Evolutionary conservation across 257 asterid genomes (phyloP).

Genomic region (Salvia hispanica): DNA sequence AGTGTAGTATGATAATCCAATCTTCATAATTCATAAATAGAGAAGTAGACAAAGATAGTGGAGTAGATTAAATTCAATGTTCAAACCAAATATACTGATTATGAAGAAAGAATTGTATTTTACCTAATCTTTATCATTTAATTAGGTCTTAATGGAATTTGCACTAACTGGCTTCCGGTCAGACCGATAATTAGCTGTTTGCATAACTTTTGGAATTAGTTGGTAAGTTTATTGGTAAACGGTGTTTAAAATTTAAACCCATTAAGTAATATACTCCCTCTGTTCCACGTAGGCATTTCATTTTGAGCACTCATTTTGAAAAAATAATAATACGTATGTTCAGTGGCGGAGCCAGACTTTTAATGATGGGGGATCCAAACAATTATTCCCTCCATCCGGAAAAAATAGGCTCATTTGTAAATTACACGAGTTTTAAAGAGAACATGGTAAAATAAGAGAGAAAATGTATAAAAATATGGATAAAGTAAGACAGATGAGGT

Average conservation of each 20-base stretch:
- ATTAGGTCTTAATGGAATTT: conserved; percentile 1
- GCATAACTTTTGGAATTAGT: conserved; percentile 27
- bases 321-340: too few species aligned
- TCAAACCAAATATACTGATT: conserved; percentile 35
- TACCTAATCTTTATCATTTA: conserved; percentile 9
- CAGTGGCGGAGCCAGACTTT: too few species aligned
- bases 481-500: too few species aligned
- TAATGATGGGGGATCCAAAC: too few species aligned
- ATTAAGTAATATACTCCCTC: too few species aligned
- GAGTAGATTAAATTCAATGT: conserved; percentile 41
- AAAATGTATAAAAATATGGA: too few species aligned
- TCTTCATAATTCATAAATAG: conserved; percentile 30
- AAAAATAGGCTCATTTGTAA: too few species aligned
- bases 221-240: conserved; percentile 30
- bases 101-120: background rate
- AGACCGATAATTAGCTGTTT: conserved; percentile 28
- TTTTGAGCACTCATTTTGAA: too few species aligned
- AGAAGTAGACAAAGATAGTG: conserved; percentile 38
- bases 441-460: too few species aligned
- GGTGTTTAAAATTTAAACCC: conserved; percentile 5
- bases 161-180: background rate
- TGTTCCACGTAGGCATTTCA: too few species aligned
- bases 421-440: too few species aligned
- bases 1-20: conserved; percentile 6
- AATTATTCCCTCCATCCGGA: too few species aligned